Base-by-base conservation (phyloP, 176 grass and related monocot genomes). In the Areca catechu region DNA sequence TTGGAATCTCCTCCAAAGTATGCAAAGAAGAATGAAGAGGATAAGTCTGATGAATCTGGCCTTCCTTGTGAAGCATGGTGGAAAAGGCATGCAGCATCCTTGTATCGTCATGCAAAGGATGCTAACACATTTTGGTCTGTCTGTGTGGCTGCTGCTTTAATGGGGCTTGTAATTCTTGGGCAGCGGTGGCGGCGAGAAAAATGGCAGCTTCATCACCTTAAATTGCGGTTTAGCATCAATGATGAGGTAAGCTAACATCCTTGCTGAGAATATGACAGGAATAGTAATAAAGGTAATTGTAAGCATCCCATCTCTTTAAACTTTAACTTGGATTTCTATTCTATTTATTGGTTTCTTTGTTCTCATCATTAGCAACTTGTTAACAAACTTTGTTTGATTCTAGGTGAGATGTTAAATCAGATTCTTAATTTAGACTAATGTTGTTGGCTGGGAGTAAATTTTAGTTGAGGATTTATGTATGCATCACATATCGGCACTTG, bases 111-210 rank as follows among this genome's bases (percentile, higher is more conserved):
- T n/a, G 88, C 82, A 3, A 98, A 85, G 34, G 94, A 83, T 22
- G 78, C 84, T 4, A 89, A 81, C 52, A 50, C 81, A 67, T 75
- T 92, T 68, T 98, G 94, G 94, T 76, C 81, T 56, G 84, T 85
- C n/a, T 75, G 89, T 30, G 84, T 98, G 48, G 79, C 79, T 52
- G 79, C 88, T 53, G 84, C 88, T 20, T 34, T 98, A 15, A 79
- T 98, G 51, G 94, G 94, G 22, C 62, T 98, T 69, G 84, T 93
- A 5, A 80, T 98, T 62, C 66, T 98, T 53, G 81, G 89, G 60
- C 81, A 68, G 58, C 77, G 70, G 66, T 98, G 87, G 93, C 83
- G 88, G 62, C 80, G 75, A 25, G 88, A 93, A 50, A 98, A 89
- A 74, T 75, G 76, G 22, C 83, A 90, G 61, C 23, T 79, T 21